These are phyloP conservation scores for Dictyostelium intermedium DNA, from an alignment of 78 protist species.

Conservation along the genomic window DNA sequence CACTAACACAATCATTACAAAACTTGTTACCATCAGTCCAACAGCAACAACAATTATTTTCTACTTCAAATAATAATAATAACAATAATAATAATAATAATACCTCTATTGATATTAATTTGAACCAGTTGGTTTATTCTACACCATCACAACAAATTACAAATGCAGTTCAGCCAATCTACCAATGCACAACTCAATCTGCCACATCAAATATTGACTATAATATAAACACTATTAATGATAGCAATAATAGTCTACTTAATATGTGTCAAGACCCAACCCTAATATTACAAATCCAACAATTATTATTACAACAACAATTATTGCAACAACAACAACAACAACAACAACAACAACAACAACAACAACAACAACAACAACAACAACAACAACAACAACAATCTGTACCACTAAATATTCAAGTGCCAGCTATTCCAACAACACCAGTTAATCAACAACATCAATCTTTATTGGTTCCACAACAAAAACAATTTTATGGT, in stretches of 20 bases:
- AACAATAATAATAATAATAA: no score
- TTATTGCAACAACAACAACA: not conserved
- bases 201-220: not conserved
- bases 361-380: not conserved
- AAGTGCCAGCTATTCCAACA: not conserved
- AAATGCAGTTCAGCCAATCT: not conserved
- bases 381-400: not conserved
- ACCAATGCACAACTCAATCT: not conserved
- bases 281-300: not conserved
- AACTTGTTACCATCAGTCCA: not conserved
- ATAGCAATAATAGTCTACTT: not conserved
- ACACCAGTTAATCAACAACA: slow-evolving; percentile 5
- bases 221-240: not conserved
- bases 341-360: not conserved
- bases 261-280: not conserved
- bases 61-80: not conserved
- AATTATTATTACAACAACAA: not conserved
- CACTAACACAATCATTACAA: not conserved
- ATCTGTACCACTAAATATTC: not conserved
- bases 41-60: not conserved
- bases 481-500: not conserved
- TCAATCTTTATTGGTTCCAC: not conserved
- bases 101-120: not conserved
- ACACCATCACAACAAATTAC: not conserved
- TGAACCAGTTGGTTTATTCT: not conserved